Evolutionary conservation across 1,284 basidiomycete genomes (phyloP).

Genomic region (Xerocomus subilludens): DNA sequence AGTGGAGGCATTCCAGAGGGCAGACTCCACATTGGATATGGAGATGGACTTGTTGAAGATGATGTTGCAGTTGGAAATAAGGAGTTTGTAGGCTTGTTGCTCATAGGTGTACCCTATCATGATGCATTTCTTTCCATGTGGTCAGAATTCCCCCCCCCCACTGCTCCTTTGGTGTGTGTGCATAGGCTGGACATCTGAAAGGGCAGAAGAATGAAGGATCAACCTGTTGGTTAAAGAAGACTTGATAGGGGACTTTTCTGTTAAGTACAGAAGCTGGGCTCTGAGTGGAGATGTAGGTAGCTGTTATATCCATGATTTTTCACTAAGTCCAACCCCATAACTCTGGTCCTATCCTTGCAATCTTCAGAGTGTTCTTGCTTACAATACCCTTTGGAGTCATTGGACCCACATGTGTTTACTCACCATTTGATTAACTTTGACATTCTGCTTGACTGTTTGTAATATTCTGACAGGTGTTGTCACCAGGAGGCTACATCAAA

Average conservation of each 20-base stretch:
- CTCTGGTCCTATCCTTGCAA: no score
- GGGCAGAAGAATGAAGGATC: not conserved
- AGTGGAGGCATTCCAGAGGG: no score
- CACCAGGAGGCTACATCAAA: no score
- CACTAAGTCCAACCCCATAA: no score
- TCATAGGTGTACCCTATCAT: conserved; percentile 17
- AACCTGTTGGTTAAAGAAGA: not conserved
- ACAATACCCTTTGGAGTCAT: no score
- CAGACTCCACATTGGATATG: not conserved
- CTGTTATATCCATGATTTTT: no score
- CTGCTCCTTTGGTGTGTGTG: conserved; percentile 10
- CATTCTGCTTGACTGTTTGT: no score
- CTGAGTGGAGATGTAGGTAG: not conserved
- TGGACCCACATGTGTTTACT: no score
- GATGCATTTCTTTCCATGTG: conserved; percentile 5
- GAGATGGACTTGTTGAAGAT: not conserved
- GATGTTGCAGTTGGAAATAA: conserved; percentile 20
- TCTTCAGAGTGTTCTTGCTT: no score
- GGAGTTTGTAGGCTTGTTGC: conserved; percentile 29
- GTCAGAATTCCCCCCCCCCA: conserved; percentile 15
- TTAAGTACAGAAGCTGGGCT: not conserved
- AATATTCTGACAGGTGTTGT: no score
- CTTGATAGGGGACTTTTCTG: not conserved
- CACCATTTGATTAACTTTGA: no score
- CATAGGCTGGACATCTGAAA: conserved; percentile 16